Conservation (phyloP, 306 rosid species). For the Cucurbita moschata region DNA sequence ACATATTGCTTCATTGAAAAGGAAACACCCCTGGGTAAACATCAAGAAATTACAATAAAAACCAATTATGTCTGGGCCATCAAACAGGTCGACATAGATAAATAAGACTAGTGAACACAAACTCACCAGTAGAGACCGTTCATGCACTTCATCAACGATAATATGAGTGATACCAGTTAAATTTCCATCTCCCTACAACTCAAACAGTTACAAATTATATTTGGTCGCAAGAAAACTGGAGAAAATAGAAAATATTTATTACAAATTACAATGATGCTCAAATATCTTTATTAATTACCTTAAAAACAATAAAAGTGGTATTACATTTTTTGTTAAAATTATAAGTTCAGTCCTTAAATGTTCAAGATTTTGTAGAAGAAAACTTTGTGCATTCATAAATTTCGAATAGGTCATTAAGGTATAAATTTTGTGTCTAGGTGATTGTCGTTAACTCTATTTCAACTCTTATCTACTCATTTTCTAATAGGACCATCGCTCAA, state of each 20-base stretch:
- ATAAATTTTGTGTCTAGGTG: neutral
- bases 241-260: neutral
- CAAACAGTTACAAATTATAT: neutral
- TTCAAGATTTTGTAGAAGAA: neutral
- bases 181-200: conserved; percentile 60
- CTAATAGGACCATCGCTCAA: neutral
- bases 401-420: neutral
- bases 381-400: neutral
- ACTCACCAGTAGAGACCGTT: conserved; percentile 87
- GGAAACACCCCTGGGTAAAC: neutral
- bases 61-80: neutral
- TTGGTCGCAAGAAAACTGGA: neutral
- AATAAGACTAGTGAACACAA: neutral
- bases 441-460: neutral
- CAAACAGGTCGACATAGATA: neutral
- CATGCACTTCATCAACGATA: conserved; percentile 96
- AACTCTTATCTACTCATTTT: neutral
- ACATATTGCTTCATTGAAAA: neutral
- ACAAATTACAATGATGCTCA: neutral
- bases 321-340: neutral
- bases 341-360: neutral
- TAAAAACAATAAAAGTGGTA: neutral
- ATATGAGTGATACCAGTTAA: conserved; percentile 72
- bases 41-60: neutral
- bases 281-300: neutral